phyloP scores from a whole-genome alignment of 768 basidiomycete species.

The Nidula microcarpa region DNA sequence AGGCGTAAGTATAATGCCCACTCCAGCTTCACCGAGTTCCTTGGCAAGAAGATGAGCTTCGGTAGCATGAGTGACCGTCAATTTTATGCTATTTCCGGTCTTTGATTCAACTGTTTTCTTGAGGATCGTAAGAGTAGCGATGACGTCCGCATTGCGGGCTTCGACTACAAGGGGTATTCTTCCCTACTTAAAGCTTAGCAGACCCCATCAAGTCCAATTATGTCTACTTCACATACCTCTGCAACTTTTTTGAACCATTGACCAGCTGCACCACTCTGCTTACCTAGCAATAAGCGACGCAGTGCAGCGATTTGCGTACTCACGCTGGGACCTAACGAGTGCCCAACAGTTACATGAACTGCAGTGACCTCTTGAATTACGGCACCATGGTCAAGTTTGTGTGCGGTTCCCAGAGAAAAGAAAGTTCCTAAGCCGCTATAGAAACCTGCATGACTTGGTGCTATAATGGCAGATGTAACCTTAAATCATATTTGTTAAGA shows the following conservation, averaged over 20 bases:
- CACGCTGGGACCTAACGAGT: slow-evolving; percentile 44
- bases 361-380: slow-evolving; percentile 61
- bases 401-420: slow-evolving; percentile 58
- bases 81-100: slow-evolving; percentile 37
- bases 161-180: slow-evolving; percentile 72
- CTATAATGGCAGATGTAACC: slow-evolving; percentile 60
- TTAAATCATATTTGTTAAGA: slow-evolving; percentile 6
- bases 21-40: slow-evolving; percentile 50
- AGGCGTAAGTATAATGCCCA: slow-evolving; percentile 49
- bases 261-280: slow-evolving; percentile 31
- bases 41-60: slow-evolving; percentile 71
- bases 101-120: slow-evolving; percentile 58
- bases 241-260: slow-evolving; percentile 44
- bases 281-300: slow-evolving; percentile 55
- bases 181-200: slow-evolving; percentile 38
- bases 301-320: slow-evolving; percentile 82
- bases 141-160: slow-evolving; percentile 76
- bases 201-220: no score
- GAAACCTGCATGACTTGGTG: slow-evolving; percentile 52
- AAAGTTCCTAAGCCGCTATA: slow-evolving; percentile 62
- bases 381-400: slow-evolving; percentile 59
- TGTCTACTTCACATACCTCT: slow-evolving; percentile 20
- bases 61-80: slow-evolving; percentile 63
- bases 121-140: slow-evolving; percentile 70
- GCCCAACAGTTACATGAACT: slow-evolving; percentile 46